A percentile compares a stretch with the other conserved stretches of the same genome.
Evolutionary conservation across 345 rosid genomes (phyloP).

Genomic region (Noccaea caerulescens): DNA sequence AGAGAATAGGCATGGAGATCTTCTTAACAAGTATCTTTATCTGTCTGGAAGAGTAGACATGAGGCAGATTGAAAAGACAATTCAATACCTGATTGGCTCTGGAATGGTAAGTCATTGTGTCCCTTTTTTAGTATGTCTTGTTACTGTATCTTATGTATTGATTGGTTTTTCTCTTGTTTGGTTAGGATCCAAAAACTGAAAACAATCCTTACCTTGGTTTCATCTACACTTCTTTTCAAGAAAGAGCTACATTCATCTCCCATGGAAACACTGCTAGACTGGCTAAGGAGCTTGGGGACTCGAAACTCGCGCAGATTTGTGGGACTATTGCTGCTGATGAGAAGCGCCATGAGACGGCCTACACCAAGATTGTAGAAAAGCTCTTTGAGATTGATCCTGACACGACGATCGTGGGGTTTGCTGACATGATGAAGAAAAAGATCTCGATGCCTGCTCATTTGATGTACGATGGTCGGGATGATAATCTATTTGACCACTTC

Average conservation of each 20-base stretch:
- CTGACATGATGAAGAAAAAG: slow-evolving; percentile 66
- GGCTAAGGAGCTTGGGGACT: slow-evolving; percentile 51
- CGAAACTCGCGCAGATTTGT: slow-evolving; percentile 55
- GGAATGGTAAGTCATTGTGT: slow-evolving; percentile 41
- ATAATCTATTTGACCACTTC: slow-evolving; percentile 52
- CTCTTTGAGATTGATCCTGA: slow-evolving; percentile 61
- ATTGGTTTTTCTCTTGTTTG: slow-evolving; percentile 15
- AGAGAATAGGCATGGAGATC: slow-evolving; percentile 67
- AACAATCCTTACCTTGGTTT: slow-evolving; percentile 60
- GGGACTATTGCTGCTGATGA: slow-evolving; percentile 68
- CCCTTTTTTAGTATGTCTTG: not conserved
- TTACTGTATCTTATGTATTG: not conserved
- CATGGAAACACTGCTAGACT: slow-evolving; percentile 58
- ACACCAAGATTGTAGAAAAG: slow-evolving; percentile 58
- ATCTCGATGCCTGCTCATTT: slow-evolving; percentile 63
- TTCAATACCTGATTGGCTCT: slow-evolving; percentile 51
- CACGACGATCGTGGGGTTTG: slow-evolving; percentile 48
- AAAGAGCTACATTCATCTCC: slow-evolving; percentile 65
- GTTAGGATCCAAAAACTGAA: slow-evolving; percentile 60
- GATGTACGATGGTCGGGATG: slow-evolving; percentile 59
- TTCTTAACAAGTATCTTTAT: slow-evolving; percentile 65
- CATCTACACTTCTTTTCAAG: slow-evolving; percentile 68
- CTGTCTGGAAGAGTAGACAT: slow-evolving; percentile 64
- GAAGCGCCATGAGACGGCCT: slow-evolving; percentile 62
- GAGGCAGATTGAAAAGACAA: slow-evolving; percentile 63